Evolutionary conservation across 2,329 filamentous ascomycete species (phyloP), one percentile per base, ranked within the genome.

Genomic region (Verticillium dahliae): DNA sequence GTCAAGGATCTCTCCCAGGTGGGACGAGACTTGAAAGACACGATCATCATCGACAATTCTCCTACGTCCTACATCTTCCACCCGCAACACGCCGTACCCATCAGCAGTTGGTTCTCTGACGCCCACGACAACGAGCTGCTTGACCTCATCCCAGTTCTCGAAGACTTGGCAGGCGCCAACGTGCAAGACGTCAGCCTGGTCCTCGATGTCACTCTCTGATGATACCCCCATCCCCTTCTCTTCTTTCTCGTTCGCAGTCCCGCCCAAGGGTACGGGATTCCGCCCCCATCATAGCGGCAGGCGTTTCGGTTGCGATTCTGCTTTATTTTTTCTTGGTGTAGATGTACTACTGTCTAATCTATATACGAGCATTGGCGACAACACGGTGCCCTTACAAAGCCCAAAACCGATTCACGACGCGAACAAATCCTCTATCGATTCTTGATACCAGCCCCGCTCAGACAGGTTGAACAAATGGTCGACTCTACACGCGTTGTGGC

Each of bases 101-200:
- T 99, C 79, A 97, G 93, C 85, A 98, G 94, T 82, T 99, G 95
- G 95, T 99, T 99, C 80, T 97, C 93, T 67, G 95, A 99, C 78
- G 95, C 95, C 65, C 95, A 99, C 77, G 95, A 99, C 80, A 99
- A 99, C 78, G 95, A 99, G 82, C 84, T 99, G 65, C 83, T 99
- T 71, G 95, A 99, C 75, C 82, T 99, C 70, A 98, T 99, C 75
- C 95, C 95, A 60, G 95, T 99, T 70, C 91, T 99, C 67, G 95
- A 99, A 82, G 95, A 99, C 77, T 83, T 99, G 72, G 94, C 95
- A 65, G 89, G 90, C 68, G 77, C 88, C 63, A 90, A 94, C 74
- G 95, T 99, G 65, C 86, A 90, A 77, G 95, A 99, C 77, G 95
- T 99, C 75, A 98, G 94, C 81, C 83, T 99, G 71, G 95, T 99